These are phyloP conservation scores for Pholiota microspora DNA, from an alignment of 768 basidiomycete genomes.

Conservation along the genomic window DNA sequence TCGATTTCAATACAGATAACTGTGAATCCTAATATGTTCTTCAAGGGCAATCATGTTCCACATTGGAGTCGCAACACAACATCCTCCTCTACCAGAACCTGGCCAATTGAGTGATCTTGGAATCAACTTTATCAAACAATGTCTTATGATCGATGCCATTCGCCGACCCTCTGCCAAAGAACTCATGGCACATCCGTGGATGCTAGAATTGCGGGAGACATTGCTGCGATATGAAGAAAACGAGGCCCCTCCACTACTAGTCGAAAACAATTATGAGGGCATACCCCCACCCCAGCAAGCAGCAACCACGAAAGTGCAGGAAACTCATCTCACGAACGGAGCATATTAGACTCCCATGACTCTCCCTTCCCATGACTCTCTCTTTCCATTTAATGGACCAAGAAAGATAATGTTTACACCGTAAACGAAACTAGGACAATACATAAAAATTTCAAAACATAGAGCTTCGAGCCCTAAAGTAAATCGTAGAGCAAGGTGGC, in stretches of 20 bases:
- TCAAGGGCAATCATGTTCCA: slow-evolving; percentile 99
- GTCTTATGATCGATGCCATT: slow-evolving; percentile 84
- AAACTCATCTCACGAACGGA: slow-evolving; percentile 53
- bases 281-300: slow-evolving; percentile 56
- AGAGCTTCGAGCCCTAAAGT: slow-evolving; percentile 6
- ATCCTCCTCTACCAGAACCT: slow-evolving; percentile 91
- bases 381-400: slow-evolving; percentile 24
- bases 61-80: slow-evolving; percentile 94
- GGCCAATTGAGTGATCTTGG: slow-evolving; percentile 86
- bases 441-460: slow-evolving; percentile 13
- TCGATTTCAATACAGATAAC: neutral
- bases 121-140: slow-evolving; percentile 91
- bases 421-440: slow-evolving; percentile 15
- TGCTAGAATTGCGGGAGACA: slow-evolving; percentile 76
- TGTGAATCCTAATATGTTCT: neutral
- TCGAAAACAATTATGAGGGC: slow-evolving; percentile 47
- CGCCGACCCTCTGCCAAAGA: slow-evolving; percentile 82
- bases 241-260: slow-evolving; percentile 43
- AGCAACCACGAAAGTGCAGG: slow-evolving; percentile 55
- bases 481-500: slow-evolving; percentile 10
- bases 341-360: slow-evolving; percentile 52
- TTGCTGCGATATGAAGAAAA: slow-evolving; percentile 66
- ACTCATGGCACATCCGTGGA: slow-evolving; percentile 88
- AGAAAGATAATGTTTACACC: slow-evolving; percentile 7
- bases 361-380: slow-evolving; percentile 34